Conservation (phyloP, 2,329 filamentous ascomycete genomes). For the Metarhizium robertsii region DNA sequence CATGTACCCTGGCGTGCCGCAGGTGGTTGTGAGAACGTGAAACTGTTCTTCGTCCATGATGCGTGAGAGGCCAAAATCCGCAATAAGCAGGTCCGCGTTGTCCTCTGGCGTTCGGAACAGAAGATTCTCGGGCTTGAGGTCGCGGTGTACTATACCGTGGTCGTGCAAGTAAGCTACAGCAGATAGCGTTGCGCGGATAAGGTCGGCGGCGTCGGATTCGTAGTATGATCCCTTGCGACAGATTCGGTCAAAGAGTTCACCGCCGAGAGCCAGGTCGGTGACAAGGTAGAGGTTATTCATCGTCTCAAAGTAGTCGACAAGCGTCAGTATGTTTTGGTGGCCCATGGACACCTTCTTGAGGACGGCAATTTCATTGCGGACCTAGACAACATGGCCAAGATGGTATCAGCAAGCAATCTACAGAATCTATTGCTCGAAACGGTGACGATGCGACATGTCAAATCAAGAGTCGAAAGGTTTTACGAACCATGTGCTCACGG, state of each 20-base stretch:
- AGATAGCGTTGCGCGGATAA: slow-evolving; percentile 88
- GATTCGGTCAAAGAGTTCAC: slow-evolving; percentile 96
- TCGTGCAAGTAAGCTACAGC: slow-evolving; percentile 98
- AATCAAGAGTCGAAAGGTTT: neutral
- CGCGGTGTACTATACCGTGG: slow-evolving; percentile 95
- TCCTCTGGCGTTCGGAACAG: slow-evolving; percentile 96
- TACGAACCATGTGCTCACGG: slow-evolving; percentile 86
- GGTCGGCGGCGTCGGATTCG: slow-evolving; percentile 89
- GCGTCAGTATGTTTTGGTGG: slow-evolving; percentile 92
- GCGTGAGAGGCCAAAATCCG: slow-evolving; percentile 88
- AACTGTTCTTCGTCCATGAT: slow-evolving; percentile 99
- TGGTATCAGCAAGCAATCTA: neutral
- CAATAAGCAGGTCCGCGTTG: slow-evolving; percentile 92
- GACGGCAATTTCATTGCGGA: slow-evolving; percentile 95
- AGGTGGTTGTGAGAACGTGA: slow-evolving; percentile 94
- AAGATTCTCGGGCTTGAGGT: slow-evolving; percentile 94
- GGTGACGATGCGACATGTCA: neutral
- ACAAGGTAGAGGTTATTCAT: slow-evolving; percentile 99
- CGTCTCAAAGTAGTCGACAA: slow-evolving; percentile 98
- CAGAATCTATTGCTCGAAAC: neutral
- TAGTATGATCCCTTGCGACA: slow-evolving; percentile 98
- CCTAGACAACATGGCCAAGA: slow-evolving; percentile 36
- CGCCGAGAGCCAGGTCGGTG: slow-evolving; percentile 89
- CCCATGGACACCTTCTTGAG: slow-evolving; percentile 98
- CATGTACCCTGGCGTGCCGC: slow-evolving; percentile 98